A percentile compares a stretch with the other conserved stretches of the same genome.
phyloP scores from a whole-genome alignment of 2,329 filamentous ascomycete species.

The Colletotrichum graminicola region DNA sequence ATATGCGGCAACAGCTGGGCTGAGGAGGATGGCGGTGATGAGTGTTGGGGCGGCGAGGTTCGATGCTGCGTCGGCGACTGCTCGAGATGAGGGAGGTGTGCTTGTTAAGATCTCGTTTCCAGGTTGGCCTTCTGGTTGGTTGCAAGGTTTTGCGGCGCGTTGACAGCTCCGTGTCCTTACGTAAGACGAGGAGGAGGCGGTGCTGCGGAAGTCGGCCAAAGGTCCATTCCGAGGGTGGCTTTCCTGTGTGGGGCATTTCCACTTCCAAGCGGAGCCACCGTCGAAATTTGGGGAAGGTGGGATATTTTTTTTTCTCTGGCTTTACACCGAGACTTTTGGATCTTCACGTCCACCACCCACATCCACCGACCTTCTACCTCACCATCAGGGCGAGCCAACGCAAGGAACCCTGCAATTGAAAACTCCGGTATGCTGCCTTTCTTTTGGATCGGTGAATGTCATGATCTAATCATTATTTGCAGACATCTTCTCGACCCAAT shows the following conservation, averaged over 20 bases:
- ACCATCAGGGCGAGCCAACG: conserved; percentile 68
- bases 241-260: neutral
- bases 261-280: conserved; percentile 31
- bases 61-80: conserved; percentile 40
- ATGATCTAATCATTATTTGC: conserved; percentile 2
- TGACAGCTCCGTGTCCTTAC: conserved; percentile 44
- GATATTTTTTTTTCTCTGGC: conserved; percentile 40
- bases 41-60: conserved; percentile 30
- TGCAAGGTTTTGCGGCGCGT: conserved; percentile 57
- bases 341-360: conserved; percentile 25
- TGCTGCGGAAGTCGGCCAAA: conserved; percentile 21
- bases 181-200: conserved; percentile 35
- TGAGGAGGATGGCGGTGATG: conserved; percentile 34
- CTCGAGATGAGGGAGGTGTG: conserved; percentile 43
- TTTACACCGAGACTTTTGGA: conserved; percentile 24
- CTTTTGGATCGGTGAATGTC: neutral
- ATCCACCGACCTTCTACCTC: conserved; percentile 17
- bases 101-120: conserved; percentile 54
- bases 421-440: conserved; percentile 10
- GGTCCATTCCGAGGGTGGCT: conserved; percentile 1
- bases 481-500: conserved; percentile 31
- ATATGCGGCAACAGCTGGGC: conserved; percentile 41
- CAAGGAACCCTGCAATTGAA: conserved; percentile 67
- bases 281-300: conserved; percentile 36
- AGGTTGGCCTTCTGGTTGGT: conserved; percentile 54